phyloP scores from a whole-genome alignment of 2,329 filamentous ascomycete species.

The Leptosphaerulina australis region DNA sequence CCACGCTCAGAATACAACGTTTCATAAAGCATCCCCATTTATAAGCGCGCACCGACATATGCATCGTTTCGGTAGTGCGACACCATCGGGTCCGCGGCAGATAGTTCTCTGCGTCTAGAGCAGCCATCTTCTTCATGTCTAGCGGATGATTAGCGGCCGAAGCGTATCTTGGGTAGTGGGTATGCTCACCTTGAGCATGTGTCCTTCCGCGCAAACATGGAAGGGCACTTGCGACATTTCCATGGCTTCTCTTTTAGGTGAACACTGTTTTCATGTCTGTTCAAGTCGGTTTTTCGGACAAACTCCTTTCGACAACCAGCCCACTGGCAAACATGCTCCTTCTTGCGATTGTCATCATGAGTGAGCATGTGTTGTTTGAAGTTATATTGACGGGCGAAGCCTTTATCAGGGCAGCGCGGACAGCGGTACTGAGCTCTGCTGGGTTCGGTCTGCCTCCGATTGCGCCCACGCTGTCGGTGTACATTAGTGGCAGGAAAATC shows the following conservation, averaged over 20 bases:
- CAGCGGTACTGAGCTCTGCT: constrained; percentile 63
- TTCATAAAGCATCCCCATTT: background rate
- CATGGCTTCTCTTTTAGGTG: constrained; percentile 75
- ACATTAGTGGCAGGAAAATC: constrained; percentile 7
- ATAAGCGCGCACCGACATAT: constrained; percentile 6
- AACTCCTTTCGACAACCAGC: constrained; percentile 75
- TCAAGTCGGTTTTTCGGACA: constrained; percentile 80
- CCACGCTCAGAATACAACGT: constrained; percentile 11
- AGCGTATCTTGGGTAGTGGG: background rate
- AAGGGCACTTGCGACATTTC: constrained; percentile 72
- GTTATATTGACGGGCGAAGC: constrained; percentile 85
- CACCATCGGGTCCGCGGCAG: constrained; percentile 19
- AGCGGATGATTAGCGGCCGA: constrained; percentile 25
- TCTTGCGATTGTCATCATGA: constrained; percentile 75
- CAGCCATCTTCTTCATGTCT: constrained; percentile 82
- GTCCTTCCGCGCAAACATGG: constrained; percentile 78
- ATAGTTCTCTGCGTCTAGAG: constrained; percentile 59
- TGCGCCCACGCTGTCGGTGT: constrained; percentile 17
- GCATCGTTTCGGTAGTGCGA: constrained; percentile 17
- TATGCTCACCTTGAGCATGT: constrained; percentile 74
- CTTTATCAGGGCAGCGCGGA: constrained; percentile 70
- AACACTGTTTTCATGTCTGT: constrained; percentile 64
- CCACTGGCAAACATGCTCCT: constrained; percentile 71
- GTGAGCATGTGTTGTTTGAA: constrained; percentile 85
- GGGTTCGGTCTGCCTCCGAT: constrained; percentile 27